Evolutionary conservation across 2,329 filamentous ascomycete genomes (phyloP).

Genomic region (Phyllosticta citrichinensis): DNA sequence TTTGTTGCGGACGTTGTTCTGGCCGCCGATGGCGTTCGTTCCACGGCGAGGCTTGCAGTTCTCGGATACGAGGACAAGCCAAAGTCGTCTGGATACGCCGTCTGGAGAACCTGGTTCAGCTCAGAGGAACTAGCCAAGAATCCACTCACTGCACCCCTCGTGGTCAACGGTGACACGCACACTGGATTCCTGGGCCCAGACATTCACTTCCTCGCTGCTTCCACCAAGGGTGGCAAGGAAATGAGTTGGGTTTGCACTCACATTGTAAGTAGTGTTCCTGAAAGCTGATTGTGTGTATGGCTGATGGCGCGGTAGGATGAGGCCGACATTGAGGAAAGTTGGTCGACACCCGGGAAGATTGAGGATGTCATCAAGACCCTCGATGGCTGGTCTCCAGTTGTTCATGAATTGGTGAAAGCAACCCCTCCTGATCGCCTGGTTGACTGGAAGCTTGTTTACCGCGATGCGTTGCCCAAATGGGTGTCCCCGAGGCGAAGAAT

Average conservation of each 20-base stretch:
- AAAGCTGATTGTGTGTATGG: background rate
- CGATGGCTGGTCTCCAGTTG: conserved; percentile 33
- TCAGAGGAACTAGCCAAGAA: conserved; percentile 22
- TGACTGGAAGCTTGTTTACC: conserved; percentile 46
- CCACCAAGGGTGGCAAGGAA: conserved; percentile 24
- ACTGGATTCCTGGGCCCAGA: conserved; percentile 22
- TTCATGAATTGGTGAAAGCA: conserved; percentile 37
- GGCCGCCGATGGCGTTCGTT: conserved; percentile 44
- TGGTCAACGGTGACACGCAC: conserved; percentile 19
- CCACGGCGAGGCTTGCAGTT: conserved; percentile 42
- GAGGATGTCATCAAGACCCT: conserved; percentile 19
- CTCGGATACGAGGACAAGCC: conserved; percentile 43
- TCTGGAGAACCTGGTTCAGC: conserved; percentile 38
- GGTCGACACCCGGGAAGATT: conserved; percentile 24
- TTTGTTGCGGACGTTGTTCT: conserved; percentile 40
- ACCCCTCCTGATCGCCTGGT: conserved; percentile 31
- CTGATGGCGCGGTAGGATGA: conserved; percentile 12
- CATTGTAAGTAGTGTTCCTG: conserved; percentile 10
- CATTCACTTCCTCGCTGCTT: conserved; percentile 26
- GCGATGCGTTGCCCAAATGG: conserved; percentile 42
- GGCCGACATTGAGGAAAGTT: conserved; percentile 24
- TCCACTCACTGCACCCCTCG: conserved; percentile 22
- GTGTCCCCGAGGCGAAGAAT: conserved; percentile 37
- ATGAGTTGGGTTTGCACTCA: conserved; percentile 30
- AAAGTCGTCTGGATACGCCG: conserved; percentile 44